A percentile compares a stretch with the other conserved stretches of the same genome.
phyloP scores from a whole-genome alignment of 495 filamentous ascomycete species.

The Rostrohypoxylon terebratum region DNA sequence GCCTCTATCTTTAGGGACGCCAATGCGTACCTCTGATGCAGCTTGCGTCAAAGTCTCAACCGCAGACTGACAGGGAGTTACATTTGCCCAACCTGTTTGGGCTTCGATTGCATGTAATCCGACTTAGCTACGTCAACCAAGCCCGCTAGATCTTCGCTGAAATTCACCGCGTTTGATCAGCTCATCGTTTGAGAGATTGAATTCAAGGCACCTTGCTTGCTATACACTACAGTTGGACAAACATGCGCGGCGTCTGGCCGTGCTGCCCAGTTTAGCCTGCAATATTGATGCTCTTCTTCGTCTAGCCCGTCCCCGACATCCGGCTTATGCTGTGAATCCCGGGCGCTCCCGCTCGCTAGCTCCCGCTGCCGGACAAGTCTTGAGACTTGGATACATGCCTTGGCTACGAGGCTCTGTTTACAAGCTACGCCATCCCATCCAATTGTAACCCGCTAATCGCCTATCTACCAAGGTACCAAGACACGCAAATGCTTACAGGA shows the following conservation, averaged over 20 bases:
- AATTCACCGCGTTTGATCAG: constrained; percentile 21
- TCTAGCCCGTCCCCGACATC: constrained; percentile 29
- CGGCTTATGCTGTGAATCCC: constrained; percentile 34
- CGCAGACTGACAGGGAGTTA: constrained; percentile 30
- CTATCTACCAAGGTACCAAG: background rate
- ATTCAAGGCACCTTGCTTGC: constrained; percentile 12
- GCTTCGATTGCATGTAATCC: constrained; percentile 39
- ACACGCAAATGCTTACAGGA: constrained; percentile 4
- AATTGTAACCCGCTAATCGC: background rate
- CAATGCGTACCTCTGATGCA: constrained; percentile 34
- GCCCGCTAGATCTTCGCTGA: constrained; percentile 32
- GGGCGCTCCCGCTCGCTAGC: constrained; percentile 43
- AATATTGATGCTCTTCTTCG: constrained; percentile 11
- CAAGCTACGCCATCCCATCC: constrained; percentile 6
- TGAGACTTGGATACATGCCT: background rate
- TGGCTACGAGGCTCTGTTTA: constrained; percentile 17
- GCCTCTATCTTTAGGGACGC: constrained; percentile 26
- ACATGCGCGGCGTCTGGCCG: constrained; percentile 24
- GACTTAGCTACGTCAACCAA: constrained; percentile 34
- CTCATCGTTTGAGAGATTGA: constrained; percentile 13
- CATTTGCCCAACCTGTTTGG: constrained; percentile 42
- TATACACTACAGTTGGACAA: constrained; percentile 23
- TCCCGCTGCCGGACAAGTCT: constrained; percentile 29
- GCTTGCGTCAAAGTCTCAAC: constrained; percentile 31
- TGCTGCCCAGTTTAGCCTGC: constrained; percentile 20